Percentiles rank a stretch among this genome's conserved stretches.
Evolutionary conservation across 441 rosid species (phyloP).

Genomic region (Gossypium davidsonii): DNA sequence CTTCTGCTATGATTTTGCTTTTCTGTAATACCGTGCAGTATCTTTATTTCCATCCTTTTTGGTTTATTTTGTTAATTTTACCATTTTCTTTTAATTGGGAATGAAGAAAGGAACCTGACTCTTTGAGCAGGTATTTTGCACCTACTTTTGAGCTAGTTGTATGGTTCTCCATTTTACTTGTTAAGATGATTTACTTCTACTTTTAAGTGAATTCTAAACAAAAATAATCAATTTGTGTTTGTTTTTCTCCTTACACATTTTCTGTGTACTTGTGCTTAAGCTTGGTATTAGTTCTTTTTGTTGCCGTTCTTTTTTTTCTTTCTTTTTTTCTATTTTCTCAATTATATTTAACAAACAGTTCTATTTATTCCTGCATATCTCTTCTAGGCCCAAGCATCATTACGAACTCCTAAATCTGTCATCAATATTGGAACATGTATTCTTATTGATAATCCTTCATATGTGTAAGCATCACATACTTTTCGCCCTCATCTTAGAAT

Average conservation of each 20-base stretch:
- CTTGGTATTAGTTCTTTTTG: not conserved
- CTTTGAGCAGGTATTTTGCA: not conserved
- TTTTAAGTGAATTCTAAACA: not conserved
- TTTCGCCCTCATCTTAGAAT: not conserved
- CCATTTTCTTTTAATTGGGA: not conserved
- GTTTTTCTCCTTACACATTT: not conserved
- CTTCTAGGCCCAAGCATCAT: not conserved
- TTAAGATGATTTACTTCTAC: slow-evolving; percentile 2
- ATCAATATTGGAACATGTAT: not conserved
- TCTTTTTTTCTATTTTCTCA: no score
- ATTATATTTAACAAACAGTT: not conserved
- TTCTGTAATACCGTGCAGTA: not conserved
- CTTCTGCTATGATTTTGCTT: not conserved
- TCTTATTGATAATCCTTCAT: not conserved
- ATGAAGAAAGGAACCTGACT: not conserved
- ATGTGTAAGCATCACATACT: not conserved
- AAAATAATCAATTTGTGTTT: not conserved
- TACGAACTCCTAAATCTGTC: not conserved
- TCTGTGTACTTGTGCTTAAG: not conserved
- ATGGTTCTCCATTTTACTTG: not conserved
- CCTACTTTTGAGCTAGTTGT: not conserved
- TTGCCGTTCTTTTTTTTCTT: not conserved
- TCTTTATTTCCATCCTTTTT: not conserved
- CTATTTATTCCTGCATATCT: not conserved
- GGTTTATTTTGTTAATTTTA: not conserved